Evolutionary conservation across 202 grass and related monocot genomes (phyloP).

Genomic region (Saccharum hybrid): DNA sequence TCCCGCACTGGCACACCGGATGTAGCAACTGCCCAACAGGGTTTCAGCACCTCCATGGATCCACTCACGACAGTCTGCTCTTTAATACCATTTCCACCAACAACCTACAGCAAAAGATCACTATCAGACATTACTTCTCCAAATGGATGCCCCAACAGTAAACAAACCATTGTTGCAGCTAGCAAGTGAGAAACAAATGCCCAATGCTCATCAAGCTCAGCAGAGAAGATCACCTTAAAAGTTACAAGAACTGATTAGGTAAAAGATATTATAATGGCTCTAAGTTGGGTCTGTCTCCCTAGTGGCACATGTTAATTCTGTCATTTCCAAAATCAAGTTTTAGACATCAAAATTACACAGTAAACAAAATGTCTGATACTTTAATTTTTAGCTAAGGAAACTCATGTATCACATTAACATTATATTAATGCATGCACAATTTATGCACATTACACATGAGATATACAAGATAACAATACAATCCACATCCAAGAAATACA

Average conservation of each 20-base stretch:
- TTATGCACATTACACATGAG: slow-evolving; percentile 7
- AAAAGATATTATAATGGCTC: not conserved
- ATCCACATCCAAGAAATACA: not conserved
- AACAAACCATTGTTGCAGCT: not conserved
- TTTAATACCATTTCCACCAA: slow-evolving; percentile 74
- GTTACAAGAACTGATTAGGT: not conserved
- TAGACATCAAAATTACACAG: not conserved
- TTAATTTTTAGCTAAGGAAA: not conserved
- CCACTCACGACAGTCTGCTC: slow-evolving; percentile 90
- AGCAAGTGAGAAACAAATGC: slow-evolving; percentile 6
- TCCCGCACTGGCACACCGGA: slow-evolving; percentile 92
- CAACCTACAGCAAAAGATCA: slow-evolving; percentile 60
- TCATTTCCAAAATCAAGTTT: slow-evolving; percentile 22
- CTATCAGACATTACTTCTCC: slow-evolving; percentile 10
- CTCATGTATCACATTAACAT: not conserved
- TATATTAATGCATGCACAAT: not conserved
- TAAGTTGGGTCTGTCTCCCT: not conserved
- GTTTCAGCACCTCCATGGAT: slow-evolving; percentile 86
- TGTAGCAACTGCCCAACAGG: slow-evolving; percentile 97
- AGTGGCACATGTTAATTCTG: not conserved
- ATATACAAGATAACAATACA: slow-evolving; percentile 5
- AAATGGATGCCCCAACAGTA: not conserved
- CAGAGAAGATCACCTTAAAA: not conserved
- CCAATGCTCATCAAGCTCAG: not conserved
- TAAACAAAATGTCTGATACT: slow-evolving; percentile 13